phyloP scores from a whole-genome alignment of 495 filamentous ascomycete genomes.

The Aspergillus affinis region DNA sequence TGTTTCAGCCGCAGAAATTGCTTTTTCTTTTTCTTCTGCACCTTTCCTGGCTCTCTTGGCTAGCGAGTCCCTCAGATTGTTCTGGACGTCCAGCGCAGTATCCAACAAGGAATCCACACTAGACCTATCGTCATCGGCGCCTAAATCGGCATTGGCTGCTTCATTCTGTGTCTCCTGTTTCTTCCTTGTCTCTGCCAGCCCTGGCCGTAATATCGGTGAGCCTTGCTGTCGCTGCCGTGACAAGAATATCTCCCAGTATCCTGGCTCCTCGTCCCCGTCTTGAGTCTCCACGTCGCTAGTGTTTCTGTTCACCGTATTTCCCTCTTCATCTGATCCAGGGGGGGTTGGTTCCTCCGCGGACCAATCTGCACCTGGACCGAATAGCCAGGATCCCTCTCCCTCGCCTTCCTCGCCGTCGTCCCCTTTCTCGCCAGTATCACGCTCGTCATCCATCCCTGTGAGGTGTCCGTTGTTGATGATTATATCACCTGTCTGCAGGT shows the following conservation, averaged over 20 bases:
- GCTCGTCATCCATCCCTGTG: constrained; percentile 52
- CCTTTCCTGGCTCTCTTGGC: not conserved
- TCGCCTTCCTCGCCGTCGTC: not conserved
- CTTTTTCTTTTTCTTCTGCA: constrained; percentile 19
- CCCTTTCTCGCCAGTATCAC: constrained; percentile 38
- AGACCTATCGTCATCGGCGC: constrained; percentile 22
- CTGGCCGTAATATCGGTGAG: constrained; percentile 11
- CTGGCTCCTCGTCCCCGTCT: constrained; percentile 1
- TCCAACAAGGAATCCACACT: constrained; percentile 31
- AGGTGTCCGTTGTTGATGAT: constrained; percentile 88
- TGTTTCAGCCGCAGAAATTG: constrained; percentile 19
- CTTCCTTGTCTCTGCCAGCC: not conserved
- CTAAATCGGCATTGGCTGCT: constrained; percentile 14
- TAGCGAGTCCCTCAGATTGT: constrained; percentile 3
- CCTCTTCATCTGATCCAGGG: not conserved
- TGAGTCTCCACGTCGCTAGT: constrained; percentile 3
- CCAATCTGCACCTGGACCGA: constrained; percentile 5
- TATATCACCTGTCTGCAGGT: constrained; percentile 72
- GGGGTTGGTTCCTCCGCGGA: constrained; percentile 1
- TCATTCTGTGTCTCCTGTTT: constrained; percentile 8
- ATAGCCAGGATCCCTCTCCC: constrained; percentile 10
- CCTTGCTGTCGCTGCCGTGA: not conserved
- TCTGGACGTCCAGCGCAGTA: constrained; percentile 20
- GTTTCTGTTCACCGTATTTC: not conserved
- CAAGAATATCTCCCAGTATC: constrained; percentile 1